Base-by-base conservation (phyloP, 2,329 filamentous ascomycete genomes). In the Colletotrichum viniferum region DNA sequence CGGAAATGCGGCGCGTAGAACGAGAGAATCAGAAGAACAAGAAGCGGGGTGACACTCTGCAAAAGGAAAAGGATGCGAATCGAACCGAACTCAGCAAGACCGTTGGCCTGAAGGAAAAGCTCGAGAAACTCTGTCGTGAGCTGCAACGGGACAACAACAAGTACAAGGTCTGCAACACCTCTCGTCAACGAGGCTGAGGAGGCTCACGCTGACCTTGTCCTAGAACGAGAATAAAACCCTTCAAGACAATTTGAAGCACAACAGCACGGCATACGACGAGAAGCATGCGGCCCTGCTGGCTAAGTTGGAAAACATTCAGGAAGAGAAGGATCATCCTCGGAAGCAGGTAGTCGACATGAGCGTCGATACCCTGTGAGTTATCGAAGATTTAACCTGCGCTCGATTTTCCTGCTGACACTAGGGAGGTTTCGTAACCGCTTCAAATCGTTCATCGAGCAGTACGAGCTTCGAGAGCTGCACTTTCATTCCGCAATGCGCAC, bases 131-230 rank as follows among this genome's bases (percentile, higher is more conserved):
- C 36, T 98, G 96, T 81, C 90, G 97, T 72, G 97, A 99, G 84
- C 90, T 99, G 71, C 97, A 97, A 76, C 94, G 96, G 80, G 97
- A 99, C 82, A 99, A 99, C 84, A 98, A 98, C 86, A 97, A 98
- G 86, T 92, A 99, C 78, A 98, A 98, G 93, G 95, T 97, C 85
- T 79, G 87, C 28, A 21, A 36, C 21, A 62, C 9, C 16, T 83
- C 77, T 38, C 48, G n/a, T 26, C 12, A 24, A 14, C 32, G 32
- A 16, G 62, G 24, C 21, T 52, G n/a, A 52, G 32, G 62, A 43
- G 38, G 34, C 30, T 13, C 36, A 62, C 32, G 55, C 73, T 71
- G 65, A 76, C 65, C 48, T 38, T 73, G 69, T 55, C 18, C 55
- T 82, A 95, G 94, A 94, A 96, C 86, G 97, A 99, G 84, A 98